A percentile compares a stretch with the other conserved stretches of the same genome.
phyloP scores from a whole-genome alignment of 2,329 filamentous ascomycete genomes.

The Coniosporium tulheliwenetii region DNA sequence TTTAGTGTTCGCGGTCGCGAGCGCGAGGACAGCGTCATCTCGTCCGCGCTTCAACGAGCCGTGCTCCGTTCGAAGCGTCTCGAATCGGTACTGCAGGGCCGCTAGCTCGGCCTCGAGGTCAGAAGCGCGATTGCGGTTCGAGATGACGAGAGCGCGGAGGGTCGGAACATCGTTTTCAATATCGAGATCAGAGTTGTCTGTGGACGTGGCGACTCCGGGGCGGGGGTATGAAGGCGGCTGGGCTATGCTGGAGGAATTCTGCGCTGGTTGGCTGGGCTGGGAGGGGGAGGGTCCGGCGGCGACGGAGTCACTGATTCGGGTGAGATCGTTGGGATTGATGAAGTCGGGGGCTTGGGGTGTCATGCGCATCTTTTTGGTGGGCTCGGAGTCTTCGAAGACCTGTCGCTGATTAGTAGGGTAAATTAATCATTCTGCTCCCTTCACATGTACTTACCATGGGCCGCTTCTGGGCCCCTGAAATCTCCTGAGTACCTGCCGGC shows the following conservation, averaged over 20 bases:
- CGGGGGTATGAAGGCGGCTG: not conserved
- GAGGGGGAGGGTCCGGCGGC: conserved; percentile 5
- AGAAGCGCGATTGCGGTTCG: conserved; percentile 6
- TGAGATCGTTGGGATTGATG: conserved; percentile 17
- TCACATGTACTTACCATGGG: not conserved
- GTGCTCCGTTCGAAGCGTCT: conserved; percentile 14
- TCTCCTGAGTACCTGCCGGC: not conserved
- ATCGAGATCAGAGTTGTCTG: not conserved
- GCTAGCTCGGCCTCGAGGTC: conserved; percentile 14
- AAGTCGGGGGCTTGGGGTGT: conserved; percentile 8
- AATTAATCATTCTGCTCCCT: not conserved
- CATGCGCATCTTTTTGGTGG: conserved; percentile 11
- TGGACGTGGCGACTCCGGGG: not conserved
- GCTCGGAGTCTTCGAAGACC: conserved; percentile 2
- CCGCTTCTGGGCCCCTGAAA: not conserved
- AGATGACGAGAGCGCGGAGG: not conserved
- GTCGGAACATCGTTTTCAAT: not conserved
- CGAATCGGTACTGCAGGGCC: conserved; percentile 15
- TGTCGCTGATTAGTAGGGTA: conserved; percentile 1
- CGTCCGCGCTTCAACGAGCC: conserved; percentile 10
- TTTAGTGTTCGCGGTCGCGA: conserved; percentile 7
- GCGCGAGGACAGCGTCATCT: conserved; percentile 9
- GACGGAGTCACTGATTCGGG: conserved; percentile 26
- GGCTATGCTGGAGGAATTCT: not conserved
- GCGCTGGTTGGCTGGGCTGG: conserved; percentile 1